A percentile compares a stretch with the other conserved stretches of the same genome.
Conservation (phyloP, 805 yeast genomes). For the Barnettozyma siamensis region DNA sequence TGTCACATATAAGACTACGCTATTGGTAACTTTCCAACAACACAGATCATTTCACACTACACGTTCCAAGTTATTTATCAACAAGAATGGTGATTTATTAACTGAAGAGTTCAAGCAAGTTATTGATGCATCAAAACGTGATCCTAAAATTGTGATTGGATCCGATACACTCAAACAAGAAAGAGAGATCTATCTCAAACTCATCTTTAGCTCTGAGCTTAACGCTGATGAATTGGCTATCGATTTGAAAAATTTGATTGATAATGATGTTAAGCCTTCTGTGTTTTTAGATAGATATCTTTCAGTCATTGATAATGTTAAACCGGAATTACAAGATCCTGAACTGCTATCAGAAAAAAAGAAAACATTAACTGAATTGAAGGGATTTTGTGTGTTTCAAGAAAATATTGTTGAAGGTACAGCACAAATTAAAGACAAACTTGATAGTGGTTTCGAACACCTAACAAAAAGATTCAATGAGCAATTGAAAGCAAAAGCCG, state of each 20-base stretch:
- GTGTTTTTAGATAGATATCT: slow-evolving; percentile 15
- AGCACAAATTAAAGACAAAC: slow-evolving; percentile 4
- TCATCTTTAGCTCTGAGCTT: slow-evolving; percentile 10
- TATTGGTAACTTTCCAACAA: neutral
- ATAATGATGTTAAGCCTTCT: slow-evolving; percentile 14
- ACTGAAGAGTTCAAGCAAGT: slow-evolving; percentile 15
- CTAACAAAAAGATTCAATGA: slow-evolving; percentile 16
- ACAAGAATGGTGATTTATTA: slow-evolving; percentile 17
- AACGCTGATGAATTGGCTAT: slow-evolving; percentile 9
- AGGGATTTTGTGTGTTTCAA: slow-evolving; percentile 8
- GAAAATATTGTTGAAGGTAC: slow-evolving; percentile 10
- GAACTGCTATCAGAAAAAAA: slow-evolving; percentile 8
- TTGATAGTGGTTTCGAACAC: slow-evolving; percentile 5
- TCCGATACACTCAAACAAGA: slow-evolving; percentile 2
- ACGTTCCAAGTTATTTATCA: slow-evolving; percentile 7
- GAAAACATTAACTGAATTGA: slow-evolving; percentile 9
- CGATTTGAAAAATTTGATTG: slow-evolving; percentile 11
- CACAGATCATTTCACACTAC: slow-evolving; percentile 5
- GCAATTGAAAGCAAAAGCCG: slow-evolving; percentile 1
- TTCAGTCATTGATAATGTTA: slow-evolving; percentile 6
- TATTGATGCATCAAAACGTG: slow-evolving; percentile 13
- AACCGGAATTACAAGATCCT: slow-evolving; percentile 1
- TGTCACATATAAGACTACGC: too few relatives aligned
- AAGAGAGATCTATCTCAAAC: slow-evolving; percentile 15
- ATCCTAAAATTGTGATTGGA: slow-evolving; percentile 7